These are phyloP conservation scores for Neospermospora avenae DNA, from an alignment of 2,329 filamentous ascomycete genomes.

Conservation along the genomic window DNA sequence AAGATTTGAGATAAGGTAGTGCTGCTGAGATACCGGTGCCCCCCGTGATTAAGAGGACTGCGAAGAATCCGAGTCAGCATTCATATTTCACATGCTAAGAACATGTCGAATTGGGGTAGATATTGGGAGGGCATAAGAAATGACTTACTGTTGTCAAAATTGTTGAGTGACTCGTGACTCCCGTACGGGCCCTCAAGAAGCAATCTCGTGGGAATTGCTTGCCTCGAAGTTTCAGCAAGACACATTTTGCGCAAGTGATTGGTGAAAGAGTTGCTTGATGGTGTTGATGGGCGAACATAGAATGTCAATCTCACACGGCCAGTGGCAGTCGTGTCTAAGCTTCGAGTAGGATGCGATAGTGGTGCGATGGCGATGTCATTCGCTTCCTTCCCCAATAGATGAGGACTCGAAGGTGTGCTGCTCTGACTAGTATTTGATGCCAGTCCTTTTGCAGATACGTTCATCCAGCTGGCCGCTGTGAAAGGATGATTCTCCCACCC, in stretches of 20 bases:
- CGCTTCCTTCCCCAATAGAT: neutral
- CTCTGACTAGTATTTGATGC: conserved; percentile 17
- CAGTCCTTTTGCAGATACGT: neutral
- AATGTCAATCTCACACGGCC: neutral
- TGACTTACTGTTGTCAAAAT: neutral
- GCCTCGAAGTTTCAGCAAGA: neutral
- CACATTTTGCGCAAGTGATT: neutral
- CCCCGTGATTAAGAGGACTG: conserved; percentile 44
- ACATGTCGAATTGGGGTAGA: neutral
- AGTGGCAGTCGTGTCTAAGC: neutral
- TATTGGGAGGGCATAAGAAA: neutral
- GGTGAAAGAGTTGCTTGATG: neutral
- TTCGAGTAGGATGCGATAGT: neutral
- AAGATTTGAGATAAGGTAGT: conserved; percentile 37
- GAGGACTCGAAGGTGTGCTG: neutral
- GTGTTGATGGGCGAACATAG: neutral
- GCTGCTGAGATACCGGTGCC: conserved; percentile 45
- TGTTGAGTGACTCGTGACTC: neutral
- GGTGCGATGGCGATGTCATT: neutral
- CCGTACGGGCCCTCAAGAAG: neutral
- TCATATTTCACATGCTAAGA: neutral
- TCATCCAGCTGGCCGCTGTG: conserved; percentile 30
- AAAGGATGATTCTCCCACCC: conserved; percentile 52
- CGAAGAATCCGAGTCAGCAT: conserved; percentile 35
- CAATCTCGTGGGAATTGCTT: neutral